These are phyloP conservation scores for Starmera caribaea DNA, from an alignment of 805 yeast genomes.

Conservation along the genomic window DNA sequence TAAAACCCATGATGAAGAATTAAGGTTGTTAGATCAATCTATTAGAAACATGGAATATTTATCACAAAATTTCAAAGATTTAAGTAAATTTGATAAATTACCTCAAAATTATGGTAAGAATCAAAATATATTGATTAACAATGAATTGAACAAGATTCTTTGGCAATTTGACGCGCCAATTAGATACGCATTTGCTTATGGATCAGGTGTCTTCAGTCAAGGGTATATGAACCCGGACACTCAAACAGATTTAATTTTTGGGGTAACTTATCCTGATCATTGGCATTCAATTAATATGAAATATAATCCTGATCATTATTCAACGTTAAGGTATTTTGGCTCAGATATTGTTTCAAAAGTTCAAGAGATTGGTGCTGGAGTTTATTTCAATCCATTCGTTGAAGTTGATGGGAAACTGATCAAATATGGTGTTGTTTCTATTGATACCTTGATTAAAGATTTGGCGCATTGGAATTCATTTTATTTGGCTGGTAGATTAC, in stretches of 20 bases:
- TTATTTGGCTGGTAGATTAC: constrained; percentile 87
- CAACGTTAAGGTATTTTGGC: constrained; percentile 54
- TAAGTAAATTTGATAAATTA: constrained; percentile 18
- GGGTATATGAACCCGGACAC: constrained; percentile 39
- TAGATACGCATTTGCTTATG: constrained; percentile 82
- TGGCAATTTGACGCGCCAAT: constrained; percentile 63
- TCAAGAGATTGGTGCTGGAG: constrained; percentile 76
- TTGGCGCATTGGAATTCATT: constrained; percentile 77
- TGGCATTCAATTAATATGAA: constrained; percentile 72
- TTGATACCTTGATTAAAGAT: constrained; percentile 52
- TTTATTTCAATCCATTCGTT: constrained; percentile 89
- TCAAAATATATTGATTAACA: constrained; percentile 39
- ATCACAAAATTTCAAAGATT: constrained; percentile 9
- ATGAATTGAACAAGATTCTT: constrained; percentile 38
- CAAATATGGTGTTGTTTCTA: constrained; percentile 82
- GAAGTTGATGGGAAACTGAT: constrained; percentile 48
- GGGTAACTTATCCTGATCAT: constrained; percentile 60
- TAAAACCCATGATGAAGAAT: constrained; percentile 5
- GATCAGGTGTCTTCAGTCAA: constrained; percentile 87
- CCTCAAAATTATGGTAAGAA: constrained; percentile 53
- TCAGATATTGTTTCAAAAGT: constrained; percentile 44
- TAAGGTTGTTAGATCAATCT: constrained; percentile 14
- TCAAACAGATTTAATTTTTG: constrained; percentile 80
- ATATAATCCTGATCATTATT: constrained; percentile 69
- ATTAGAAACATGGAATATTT: constrained; percentile 17